phyloP scores from a whole-genome alignment of 768 basidiomycete species.

The Leccinum subtestaceum region DNA sequence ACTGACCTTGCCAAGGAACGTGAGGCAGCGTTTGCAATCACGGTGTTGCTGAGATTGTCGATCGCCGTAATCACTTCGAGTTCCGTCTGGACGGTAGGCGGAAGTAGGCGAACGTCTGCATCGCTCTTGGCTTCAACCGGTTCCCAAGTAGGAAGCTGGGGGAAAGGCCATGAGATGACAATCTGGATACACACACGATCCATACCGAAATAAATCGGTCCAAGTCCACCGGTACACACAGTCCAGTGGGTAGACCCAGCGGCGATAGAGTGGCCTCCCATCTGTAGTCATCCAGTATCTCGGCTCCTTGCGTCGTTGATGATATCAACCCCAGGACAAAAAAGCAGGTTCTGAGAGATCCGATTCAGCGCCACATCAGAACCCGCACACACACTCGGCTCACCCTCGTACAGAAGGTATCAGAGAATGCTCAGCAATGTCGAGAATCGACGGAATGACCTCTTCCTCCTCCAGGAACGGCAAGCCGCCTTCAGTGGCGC shows the following conservation, averaged over 20 bases:
- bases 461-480: slow-evolving; percentile 95
- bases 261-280: slow-evolving; percentile 93
- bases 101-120: slow-evolving; percentile 50
- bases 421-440: slow-evolving; percentile 86
- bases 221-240: slow-evolving; percentile 87
- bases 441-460: slow-evolving; percentile 83
- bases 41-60: slow-evolving; percentile 91
- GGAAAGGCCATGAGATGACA: slow-evolving; percentile 3
- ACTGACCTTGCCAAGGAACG: slow-evolving; percentile 79
- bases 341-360: slow-evolving; percentile 79
- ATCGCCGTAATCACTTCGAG: slow-evolving; percentile 85
- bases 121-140: slow-evolving; percentile 31
- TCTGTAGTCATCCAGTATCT: slow-evolving; percentile 86
- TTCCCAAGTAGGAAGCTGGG: slow-evolving; percentile 74
- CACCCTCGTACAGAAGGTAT: slow-evolving; percentile 94
- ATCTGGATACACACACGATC: slow-evolving; percentile 1
- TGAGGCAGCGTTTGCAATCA: slow-evolving; percentile 93
- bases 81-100: slow-evolving; percentile 68
- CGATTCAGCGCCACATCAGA: slow-evolving; percentile 7
- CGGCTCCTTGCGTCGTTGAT: slow-evolving; percentile 87
- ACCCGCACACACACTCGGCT: slow-evolving; percentile 24
- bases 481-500: slow-evolving; percentile 86
- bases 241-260: slow-evolving; percentile 80
- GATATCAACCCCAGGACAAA: slow-evolving; percentile 93
- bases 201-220: slow-evolving; percentile 77